Base-by-base conservation (phyloP, 805 yeast species). In the Saccharomyces jurei region DNA sequence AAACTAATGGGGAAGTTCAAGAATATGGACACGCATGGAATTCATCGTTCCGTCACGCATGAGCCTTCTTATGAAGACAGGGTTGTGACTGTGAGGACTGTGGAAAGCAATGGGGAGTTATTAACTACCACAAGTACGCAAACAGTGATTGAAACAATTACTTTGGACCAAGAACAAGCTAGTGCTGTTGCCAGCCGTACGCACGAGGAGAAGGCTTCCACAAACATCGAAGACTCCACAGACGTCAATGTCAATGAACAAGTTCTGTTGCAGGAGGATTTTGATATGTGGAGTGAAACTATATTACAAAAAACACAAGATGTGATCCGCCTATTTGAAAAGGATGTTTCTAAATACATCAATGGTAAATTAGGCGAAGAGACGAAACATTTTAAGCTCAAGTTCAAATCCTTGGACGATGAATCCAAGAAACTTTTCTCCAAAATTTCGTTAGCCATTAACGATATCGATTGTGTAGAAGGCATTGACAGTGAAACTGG, bases 241-340 rank as follows among this genome's bases (percentile, higher is more conserved):
- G 59, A 59, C 6, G 21, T 56, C 47, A 60, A 59, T 8, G 52
- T 62, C 6, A 60, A 64, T 25, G 63, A 67, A 29, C 58, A 63
- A 26, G 62, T 56, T 26, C 48, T 60, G 8, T 52, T 72, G 29
- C 71, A 71, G 49, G 68, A 70, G 29, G 77, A 74, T 52, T 71
- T 73, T 41, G 58, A 66, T 10, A 60, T 63, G 6, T 75, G 76
- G 77, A 65, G 63, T 41, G 54, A 54, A 6, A 63, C 75, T 50
- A 68, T 78, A 49, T 66, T 68, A 27, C 69, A 64, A 17, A 75
- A 77, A 31, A 69, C 74, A 30, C 59, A 65, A 11, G 74, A 73
- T 49, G 74, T 80, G 2, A 58, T 70, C 46, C 63, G 61, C 13
- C 72, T 74, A 50, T 77, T 78, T 54, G 68, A 73, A 36, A 56